Base-by-base conservation (phyloP, 2,329 filamentous ascomycete species). In the Xylariales sp. region DNA sequence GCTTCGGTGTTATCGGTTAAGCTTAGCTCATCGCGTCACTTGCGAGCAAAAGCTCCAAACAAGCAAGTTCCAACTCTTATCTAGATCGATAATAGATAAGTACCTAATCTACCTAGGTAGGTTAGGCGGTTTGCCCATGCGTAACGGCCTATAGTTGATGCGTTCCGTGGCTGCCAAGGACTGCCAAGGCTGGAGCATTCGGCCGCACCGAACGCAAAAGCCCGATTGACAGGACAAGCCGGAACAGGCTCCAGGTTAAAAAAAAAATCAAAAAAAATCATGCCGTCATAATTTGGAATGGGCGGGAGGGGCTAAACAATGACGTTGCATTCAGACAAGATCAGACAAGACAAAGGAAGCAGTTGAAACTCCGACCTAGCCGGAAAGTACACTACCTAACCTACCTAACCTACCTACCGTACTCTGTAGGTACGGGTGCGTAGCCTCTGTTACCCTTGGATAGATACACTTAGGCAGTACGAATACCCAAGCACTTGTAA, bases 271-370 rank as follows among this genome's bases (percentile, higher is more conserved):
- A 48, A 23, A 46, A 54, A 54, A 43, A 45, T 62, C 34, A 68
- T 71, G 69, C 67, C 69, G 69, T 71, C 69, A 71, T 71, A 65
- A 69, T 68, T 69, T 71, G 67, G 58, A 68, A 67, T 65, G n/a
- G 48, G 53, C 10, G 50, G 41, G 64, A 65, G 69, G 69, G 64
- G 64, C 60, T 39, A 7, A 46, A 16, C 45, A 65, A 71, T 69
- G 67, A 71, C 67, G 67, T 69, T 69, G 68, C 60, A 39, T 56
- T 64, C 16, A 49, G 34, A 62, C 23, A 64, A 53, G 55, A 30
- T 16, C 45, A 54, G 30, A 23, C 54, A 12, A 41, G 18, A n/a
- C 49, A 23, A 8, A 61, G 43, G 50, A 39, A 41, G 23, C 23
- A 23, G 23, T 46, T 45, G 18, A 57, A 54, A 16, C 67, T 61